Percentiles rank a stretch among this genome's conserved stretches.
phyloP scores from a whole-genome alignment of 768 basidiomycete species.

The Dioszegia crocea region DNA sequence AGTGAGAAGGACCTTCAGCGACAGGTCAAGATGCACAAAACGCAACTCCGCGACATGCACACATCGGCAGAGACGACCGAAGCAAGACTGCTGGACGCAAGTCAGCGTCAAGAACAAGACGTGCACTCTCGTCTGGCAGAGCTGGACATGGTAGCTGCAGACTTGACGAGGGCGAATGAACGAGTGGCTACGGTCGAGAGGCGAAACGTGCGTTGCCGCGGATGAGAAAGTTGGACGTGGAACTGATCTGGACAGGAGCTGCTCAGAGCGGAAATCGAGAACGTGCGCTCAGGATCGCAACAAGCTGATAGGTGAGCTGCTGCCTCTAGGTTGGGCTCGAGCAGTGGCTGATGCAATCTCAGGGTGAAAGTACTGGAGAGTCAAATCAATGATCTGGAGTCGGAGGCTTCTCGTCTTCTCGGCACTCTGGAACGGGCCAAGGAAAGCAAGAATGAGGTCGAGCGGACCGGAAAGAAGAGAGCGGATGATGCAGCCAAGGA shows the following conservation, averaged over 20 bases:
- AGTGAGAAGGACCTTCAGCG: slow-evolving; percentile 90
- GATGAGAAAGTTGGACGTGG: too few relatives aligned
- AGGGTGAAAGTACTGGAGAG: slow-evolving; percentile 70
- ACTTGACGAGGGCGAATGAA: slow-evolving; percentile 90
- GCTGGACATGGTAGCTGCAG: slow-evolving; percentile 89
- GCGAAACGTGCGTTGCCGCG: slow-evolving; percentile 64
- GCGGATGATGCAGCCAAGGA: slow-evolving; percentile 63
- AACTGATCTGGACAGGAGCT: slow-evolving; percentile 61
- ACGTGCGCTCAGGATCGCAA: slow-evolving; percentile 65
- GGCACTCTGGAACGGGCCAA: slow-evolving; percentile 55
- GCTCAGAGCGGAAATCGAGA: slow-evolving; percentile 91
- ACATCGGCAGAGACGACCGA: slow-evolving; percentile 88
- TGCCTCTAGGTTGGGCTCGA: neutral
- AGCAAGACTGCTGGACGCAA: slow-evolving; percentile 85
- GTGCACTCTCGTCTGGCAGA: slow-evolving; percentile 84
- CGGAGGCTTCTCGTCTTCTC: slow-evolving; percentile 67
- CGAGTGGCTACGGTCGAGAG: slow-evolving; percentile 88
- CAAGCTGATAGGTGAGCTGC: slow-evolving; percentile 40
- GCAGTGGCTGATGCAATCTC: neutral
- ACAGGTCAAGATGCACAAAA: slow-evolving; percentile 81
- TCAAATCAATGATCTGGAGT: slow-evolving; percentile 71
- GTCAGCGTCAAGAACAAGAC: slow-evolving; percentile 90
- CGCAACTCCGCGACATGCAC: slow-evolving; percentile 83
- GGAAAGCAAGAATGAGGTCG: slow-evolving; percentile 62
- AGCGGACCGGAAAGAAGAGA: slow-evolving; percentile 56